A percentile compares a stretch with the other conserved stretches of the same genome.
Conservation (phyloP, 2,329 filamentous ascomycete species). For the Beauveria caledonica region DNA sequence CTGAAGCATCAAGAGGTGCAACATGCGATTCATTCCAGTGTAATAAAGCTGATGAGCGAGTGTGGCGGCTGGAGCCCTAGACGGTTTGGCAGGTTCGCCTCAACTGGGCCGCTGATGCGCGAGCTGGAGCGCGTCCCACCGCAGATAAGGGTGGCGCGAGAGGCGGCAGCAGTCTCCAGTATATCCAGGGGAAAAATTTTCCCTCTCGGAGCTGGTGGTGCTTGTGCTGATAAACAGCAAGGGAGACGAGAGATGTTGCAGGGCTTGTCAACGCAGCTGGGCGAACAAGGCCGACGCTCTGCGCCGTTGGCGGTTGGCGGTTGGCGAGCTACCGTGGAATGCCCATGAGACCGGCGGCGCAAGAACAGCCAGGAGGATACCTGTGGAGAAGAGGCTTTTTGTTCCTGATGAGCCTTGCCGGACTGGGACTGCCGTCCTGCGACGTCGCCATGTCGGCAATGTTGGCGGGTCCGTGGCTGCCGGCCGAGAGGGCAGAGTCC, state of each 20-base stretch:
- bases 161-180: not conserved
- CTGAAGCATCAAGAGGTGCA: not conserved
- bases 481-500: conserved; percentile 1
- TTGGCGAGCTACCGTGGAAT: not conserved
- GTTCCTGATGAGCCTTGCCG: not conserved
- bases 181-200: not conserved
- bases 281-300: too few relatives aligned
- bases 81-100: not conserved
- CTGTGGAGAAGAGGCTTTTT: too few relatives aligned
- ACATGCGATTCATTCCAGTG: conserved; percentile 4
- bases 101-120: not conserved
- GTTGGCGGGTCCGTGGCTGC: not conserved
- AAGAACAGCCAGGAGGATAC: too few relatives aligned
- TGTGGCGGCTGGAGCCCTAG: not conserved
- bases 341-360: not conserved
- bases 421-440: not conserved
- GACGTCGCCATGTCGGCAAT: not conserved
- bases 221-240: too few relatives aligned
- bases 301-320: too few relatives aligned
- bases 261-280: too few relatives aligned
- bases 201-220: not conserved
- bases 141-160: not conserved
- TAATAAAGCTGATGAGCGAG: not conserved
- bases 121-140: conserved; percentile 6
- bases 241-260: too few relatives aligned